Evolutionary conservation across 2,329 filamentous ascomycete genomes (phyloP), one percentile per base, ranked within the genome.

Genomic region (Emmonsiellopsis sp.): DNA sequence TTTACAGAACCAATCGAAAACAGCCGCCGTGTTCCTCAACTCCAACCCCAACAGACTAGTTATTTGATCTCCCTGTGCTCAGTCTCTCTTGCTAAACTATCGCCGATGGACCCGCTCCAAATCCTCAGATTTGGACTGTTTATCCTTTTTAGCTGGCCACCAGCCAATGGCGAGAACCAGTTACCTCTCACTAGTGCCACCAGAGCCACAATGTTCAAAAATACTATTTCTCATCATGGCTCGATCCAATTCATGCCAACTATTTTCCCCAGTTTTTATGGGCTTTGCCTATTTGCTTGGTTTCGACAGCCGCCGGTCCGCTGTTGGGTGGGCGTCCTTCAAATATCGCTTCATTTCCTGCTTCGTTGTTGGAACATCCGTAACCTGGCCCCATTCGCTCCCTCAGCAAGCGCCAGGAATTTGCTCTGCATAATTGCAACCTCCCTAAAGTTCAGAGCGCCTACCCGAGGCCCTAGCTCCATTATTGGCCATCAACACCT

Each of bases 371-470:
- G n/a, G 34, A 49, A 49, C 5, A 5, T 27, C 37, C 34, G 27
- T 39, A 11, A 49, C 31, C 14, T 40, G 11, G 7, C 34, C 48
- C 37, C 39, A 50, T 42, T 50, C 39, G 48, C 36, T 42, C 51
- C 32, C 17, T 53, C 51, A 53, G 42, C 51, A 53, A 47, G 51
- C 51, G 42, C 51, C 51, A 36, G 40, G 51, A 37, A 32, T 11
- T 17, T 43, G 8, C 46, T 13, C 36, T 37, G 34, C 43, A 46
- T 45, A 45, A 37, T 37, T 37, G 11, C 33, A 46, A 31, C 44
- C 27, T 34, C 51, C 31, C 39, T 13, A 14, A 27, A 49, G 27
- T 9, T 34, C 27, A 14, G 46, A 49, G 46, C 34, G 43, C 33
- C 37, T 40, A 36, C 44, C 31, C 32, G 37, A 36, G 13, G 21